Evolutionary conservation across 352 stramenopile species (phyloP).

Genomic region (Globisporangium acanthophoron): DNA sequence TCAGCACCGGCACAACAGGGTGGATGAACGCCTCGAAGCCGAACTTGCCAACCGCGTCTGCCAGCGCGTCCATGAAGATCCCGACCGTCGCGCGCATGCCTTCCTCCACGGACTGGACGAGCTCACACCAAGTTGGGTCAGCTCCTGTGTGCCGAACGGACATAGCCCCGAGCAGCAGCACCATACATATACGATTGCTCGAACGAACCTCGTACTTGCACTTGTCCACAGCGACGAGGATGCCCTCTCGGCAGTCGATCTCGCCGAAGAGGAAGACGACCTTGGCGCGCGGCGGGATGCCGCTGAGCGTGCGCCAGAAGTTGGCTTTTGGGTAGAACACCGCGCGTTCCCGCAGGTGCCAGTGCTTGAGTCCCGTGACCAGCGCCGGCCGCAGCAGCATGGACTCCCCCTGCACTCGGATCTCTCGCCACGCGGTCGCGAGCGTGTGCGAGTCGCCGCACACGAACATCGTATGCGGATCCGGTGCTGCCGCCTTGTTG

Average conservation of each 20-base stretch:
- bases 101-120: constrained; percentile 54
- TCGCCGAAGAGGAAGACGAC: constrained; percentile 93
- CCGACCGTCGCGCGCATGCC: constrained; percentile 71
- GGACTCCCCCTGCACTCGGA: constrained; percentile 18
- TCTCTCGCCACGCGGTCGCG: constrained; percentile 78
- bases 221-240: constrained; percentile 83
- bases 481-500: constrained; percentile 1
- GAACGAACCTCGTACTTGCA: constrained; percentile 74
- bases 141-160: neutral
- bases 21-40: constrained; percentile 78
- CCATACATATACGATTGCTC: neutral
- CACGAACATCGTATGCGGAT: constrained; percentile 52
- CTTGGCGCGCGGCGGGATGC: constrained; percentile 42
- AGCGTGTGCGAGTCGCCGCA: constrained; percentile 92
- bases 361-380: constrained; percentile 93
- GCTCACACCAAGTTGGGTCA: neutral
- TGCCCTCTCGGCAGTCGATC: constrained; percentile 94
- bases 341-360: constrained; percentile 82
- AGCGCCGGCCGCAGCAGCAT: constrained; percentile 56
- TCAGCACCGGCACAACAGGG: constrained; percentile 84
- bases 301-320: constrained; percentile 68
- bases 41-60: constrained; percentile 43
- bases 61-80: constrained; percentile 76
- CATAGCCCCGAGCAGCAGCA: neutral
- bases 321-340: constrained; percentile 92